Evolutionary conservation across 108 stramenopile genomes (phyloP), one percentile per base, ranked within the genome.

Genomic region (Cyclostephanos tholiformis): DNA sequence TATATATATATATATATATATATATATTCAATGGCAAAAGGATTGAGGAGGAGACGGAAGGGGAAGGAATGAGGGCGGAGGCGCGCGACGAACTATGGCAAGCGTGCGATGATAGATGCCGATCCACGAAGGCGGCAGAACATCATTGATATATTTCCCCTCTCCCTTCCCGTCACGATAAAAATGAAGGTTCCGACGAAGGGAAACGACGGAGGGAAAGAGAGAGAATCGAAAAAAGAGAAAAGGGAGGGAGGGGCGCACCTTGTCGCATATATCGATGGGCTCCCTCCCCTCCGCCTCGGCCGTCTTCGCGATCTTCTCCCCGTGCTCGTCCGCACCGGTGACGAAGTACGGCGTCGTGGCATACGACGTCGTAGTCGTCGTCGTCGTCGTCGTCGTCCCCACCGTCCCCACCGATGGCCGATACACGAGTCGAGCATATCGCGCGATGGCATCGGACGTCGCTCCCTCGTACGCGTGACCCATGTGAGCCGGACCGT

Each of bases 291-390:
- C 89, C 39, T 88, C 71, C 46, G 82, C 82, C 51, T 86, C 97
- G 9, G 98, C 99, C 23, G 96, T 88, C 70, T 92, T 89, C 64
- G 97, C 98, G 65, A 99, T 97, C 88, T 99, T 99, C 76, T 99
- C 97, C 1, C 99, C 99, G 71, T 99, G 98, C 80, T 99, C 99
- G 75, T 99, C 99, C 19, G 98, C 86, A 44, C 99, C 99, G 9
- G 98, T 98, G 22, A 97, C 89, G 78, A 99, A 98, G 83, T 96
- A 96, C 41, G 41, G 41, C 6, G 8, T 9, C 32, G 41, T 1
- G 1, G 0, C 41, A 36, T 6, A 6, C 36, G 36, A 6, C 99
- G 75, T 98, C 99, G 19, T 97, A 84, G 51, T 98, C 99, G 10
- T 97, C 97, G 22, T 97, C 89, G 76, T 98, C 97, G 83, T 93